phyloP scores from a whole-genome alignment of 225 moss, liverwort and hornwort genomes.

The Sphagnum contortum region DNA sequence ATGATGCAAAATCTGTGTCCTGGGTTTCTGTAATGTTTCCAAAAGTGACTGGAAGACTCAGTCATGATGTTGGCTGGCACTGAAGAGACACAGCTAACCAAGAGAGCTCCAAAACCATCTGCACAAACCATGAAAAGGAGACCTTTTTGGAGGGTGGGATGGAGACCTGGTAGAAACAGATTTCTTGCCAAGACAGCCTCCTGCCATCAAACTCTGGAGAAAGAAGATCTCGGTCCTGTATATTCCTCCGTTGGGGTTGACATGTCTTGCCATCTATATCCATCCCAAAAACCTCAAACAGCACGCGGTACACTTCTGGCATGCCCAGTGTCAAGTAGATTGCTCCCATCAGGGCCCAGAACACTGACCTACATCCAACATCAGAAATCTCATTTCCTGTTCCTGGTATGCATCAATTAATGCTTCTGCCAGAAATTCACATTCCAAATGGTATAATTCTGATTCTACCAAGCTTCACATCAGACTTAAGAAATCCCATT shows the following conservation, averaged over 20 bases:
- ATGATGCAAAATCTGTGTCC: too few species aligned
- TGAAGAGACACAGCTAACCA: too few species aligned
- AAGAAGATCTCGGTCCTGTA: slow-evolving; percentile 57
- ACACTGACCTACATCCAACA: slow-evolving; percentile 42
- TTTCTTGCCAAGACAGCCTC: slow-evolving; percentile 74
- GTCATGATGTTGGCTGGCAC: too few species aligned
- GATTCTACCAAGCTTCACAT: too few species aligned
- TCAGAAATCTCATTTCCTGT: background rate
- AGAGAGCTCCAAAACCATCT: too few species aligned
- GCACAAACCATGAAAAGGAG: too few species aligned
- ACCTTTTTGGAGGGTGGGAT: background rate
- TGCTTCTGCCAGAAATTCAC: too few species aligned
- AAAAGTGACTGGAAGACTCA: too few species aligned
- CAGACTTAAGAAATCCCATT: too few species aligned
- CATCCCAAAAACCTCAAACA: slow-evolving; percentile 92
- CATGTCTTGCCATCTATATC: slow-evolving; percentile 62
- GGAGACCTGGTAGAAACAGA: slow-evolving; percentile 61
- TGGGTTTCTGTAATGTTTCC: too few species aligned
- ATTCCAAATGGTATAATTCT: too few species aligned
- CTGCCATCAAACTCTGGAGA: slow-evolving; percentile 79
- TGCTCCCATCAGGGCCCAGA: slow-evolving; percentile 70
- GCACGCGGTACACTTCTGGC: slow-evolving; percentile 86
- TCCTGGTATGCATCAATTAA: too few species aligned
- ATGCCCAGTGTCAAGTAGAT: slow-evolving; percentile 79
- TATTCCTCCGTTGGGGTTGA: slow-evolving; percentile 56